Base-by-base conservation (phyloP, 2,329 filamentous ascomycete species). In the Drechslerella dactyloides region DNA sequence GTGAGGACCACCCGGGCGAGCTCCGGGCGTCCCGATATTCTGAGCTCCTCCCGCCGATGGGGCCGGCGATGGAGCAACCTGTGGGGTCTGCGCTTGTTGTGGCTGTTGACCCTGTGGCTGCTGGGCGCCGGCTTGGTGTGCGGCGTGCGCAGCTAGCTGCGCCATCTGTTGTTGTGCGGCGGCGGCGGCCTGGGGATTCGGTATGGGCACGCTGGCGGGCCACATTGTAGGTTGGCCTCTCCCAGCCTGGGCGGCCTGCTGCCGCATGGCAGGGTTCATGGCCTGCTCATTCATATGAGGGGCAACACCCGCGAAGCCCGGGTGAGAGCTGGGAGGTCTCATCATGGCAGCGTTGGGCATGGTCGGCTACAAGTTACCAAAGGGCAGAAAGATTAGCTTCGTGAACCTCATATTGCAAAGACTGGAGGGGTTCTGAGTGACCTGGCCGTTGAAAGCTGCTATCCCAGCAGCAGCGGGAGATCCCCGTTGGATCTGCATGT, bases 1-100 rank as follows among this genome's bases (percentile, higher is more conserved):
- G 79, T 90, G 89, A 77, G 90, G 87, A n/a, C 89, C 88, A 1
- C 87, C 90, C 33, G 86, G 86, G 79, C 89, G 87, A 44, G 85
- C 83, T 15, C 81, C 81, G 58, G 84, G 85, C 21, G 81, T 82
- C 2, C 79, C 80, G 44, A 76, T 73, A 48, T 76, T 75, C 21
- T 75, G 75, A 19, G 74, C 64, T 33, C 75, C 75, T 24, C 73
- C 75, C 35, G 74, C 51, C 53, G 82, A 82, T 27, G 79, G 81
- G 5, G 79, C 80, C 77, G 79, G 58, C 79, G 82, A 74, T 80
- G 82, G 6, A 10, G 68, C 72, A 11, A 74, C 73, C 44, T 75
- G 74, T 77, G 81, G n/a, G 77, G 79, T 78, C 23, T 73, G 78
- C 48, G 77, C 75, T 37, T 80, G 80, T 59, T 80, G 56, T 81